Evolutionary conservation across 371 early-diverging fungal genomes (phyloP).

Genomic region (Rhizopus stolonifer): DNA sequence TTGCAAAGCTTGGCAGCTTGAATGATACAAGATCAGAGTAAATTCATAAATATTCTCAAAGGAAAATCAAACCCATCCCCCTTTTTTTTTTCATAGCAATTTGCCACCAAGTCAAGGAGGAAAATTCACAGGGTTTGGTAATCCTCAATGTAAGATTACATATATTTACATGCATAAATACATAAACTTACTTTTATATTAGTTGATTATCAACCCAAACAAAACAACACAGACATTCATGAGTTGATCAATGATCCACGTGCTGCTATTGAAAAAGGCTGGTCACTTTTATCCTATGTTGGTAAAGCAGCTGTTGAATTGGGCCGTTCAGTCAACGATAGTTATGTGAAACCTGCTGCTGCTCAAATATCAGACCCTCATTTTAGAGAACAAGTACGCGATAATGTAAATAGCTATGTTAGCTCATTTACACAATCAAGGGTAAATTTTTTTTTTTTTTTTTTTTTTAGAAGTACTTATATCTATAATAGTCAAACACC

Average conservation of each 20-base stretch:
- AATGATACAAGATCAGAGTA: slow-evolving; percentile 29
- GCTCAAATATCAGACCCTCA: slow-evolving; percentile 88
- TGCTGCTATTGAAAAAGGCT: slow-evolving; percentile 80
- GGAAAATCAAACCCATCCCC: not conserved
- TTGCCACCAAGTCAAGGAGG: slow-evolving; percentile 95
- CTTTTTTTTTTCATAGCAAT: slow-evolving; percentile 26
- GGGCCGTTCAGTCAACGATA: slow-evolving; percentile 78
- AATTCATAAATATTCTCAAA: no score
- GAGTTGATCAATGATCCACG: slow-evolving; percentile 85
- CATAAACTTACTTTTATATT: not conserved
- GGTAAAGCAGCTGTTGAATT: slow-evolving; percentile 66
- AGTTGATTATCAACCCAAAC: slow-evolving; percentile 14
- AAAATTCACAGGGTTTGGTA: slow-evolving; percentile 89
- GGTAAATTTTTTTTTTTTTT: no score
- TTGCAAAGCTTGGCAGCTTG: slow-evolving; percentile 22
- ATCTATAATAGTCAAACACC: no score
- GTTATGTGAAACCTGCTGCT: slow-evolving; percentile 82
- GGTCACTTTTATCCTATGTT: slow-evolving; percentile 69
- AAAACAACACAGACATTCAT: slow-evolving; percentile 45
- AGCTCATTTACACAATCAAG: slow-evolving; percentile 41
- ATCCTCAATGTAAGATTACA: slow-evolving; percentile 50
- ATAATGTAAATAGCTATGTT: slow-evolving; percentile 69
- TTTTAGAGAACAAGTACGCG: slow-evolving; percentile 70
- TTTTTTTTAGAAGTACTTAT: no score
- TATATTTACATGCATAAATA: no score